A percentile compares a stretch with the other conserved stretches of the same genome.
Evolutionary conservation across 2,329 filamentous ascomycete genomes (phyloP).

Genomic region (Fusarium cyanostomum): DNA sequence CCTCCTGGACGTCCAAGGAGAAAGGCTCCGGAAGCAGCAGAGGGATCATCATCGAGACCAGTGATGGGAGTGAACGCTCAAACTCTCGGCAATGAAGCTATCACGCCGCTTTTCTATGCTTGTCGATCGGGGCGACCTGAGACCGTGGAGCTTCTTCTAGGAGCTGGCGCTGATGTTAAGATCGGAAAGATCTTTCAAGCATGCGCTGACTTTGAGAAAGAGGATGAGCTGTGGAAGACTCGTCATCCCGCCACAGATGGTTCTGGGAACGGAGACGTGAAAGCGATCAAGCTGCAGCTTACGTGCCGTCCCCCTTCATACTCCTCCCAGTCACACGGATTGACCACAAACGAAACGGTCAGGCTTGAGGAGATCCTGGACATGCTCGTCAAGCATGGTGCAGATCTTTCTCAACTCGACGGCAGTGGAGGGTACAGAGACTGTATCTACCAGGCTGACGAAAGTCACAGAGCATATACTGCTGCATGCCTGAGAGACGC

Average conservation of each 20-base stretch:
- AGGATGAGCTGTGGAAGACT: conserved; percentile 1
- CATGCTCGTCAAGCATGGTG: conserved; percentile 29
- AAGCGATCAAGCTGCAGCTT: no score
- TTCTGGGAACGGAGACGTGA: no score
- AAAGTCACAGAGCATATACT: conserved; percentile 10
- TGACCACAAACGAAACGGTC: background rate
- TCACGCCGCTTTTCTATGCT: conserved; percentile 41
- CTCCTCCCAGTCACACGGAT: background rate
- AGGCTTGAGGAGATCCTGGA: conserved; percentile 39
- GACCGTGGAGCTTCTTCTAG: conserved; percentile 40
- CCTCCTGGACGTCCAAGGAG: conserved; percentile 25
- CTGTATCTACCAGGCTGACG: background rate
- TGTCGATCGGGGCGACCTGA: conserved; percentile 40
- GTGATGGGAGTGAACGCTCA: conserved; percentile 1
- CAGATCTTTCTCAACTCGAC: conserved; percentile 9
- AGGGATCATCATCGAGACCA: background rate
- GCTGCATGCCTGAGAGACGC: conserved; percentile 1
- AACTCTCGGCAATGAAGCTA: background rate
- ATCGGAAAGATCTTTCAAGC: conserved; percentile 24
- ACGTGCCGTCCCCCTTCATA: no score
- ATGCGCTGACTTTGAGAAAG: conserved; percentile 25
- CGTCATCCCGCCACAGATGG: no score
- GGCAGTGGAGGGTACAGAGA: background rate
- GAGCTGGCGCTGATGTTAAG: conserved; percentile 35
- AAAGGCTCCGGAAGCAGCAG: background rate